These are phyloP conservation scores for Candida silvicultrix DNA, from an alignment of 805 yeast genomes.

Conservation along the genomic window DNA sequence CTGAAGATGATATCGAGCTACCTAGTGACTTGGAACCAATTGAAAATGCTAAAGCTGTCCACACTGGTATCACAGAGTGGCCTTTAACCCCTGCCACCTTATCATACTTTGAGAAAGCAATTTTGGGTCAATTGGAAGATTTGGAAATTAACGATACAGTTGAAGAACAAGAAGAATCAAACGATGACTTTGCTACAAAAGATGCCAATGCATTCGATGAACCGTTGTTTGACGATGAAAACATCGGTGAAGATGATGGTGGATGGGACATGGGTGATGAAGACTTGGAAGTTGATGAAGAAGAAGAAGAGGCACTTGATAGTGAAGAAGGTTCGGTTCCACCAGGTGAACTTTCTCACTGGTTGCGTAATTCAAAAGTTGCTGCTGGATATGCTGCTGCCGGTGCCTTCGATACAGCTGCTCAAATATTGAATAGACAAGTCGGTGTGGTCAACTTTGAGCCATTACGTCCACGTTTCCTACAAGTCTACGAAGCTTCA, in stretches of 20 bases:
- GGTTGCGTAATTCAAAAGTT: conserved; percentile 86
- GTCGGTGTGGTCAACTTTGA: conserved; percentile 81
- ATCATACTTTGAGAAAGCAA: conserved; percentile 81
- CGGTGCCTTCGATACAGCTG: conserved; percentile 94
- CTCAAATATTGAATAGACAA: conserved; percentile 86
- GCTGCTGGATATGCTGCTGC: conserved; percentile 94
- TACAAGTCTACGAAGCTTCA: conserved; percentile 77
- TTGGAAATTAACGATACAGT: conserved; percentile 43
- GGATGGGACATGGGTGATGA: conserved; percentile 85
- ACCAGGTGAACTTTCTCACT: conserved; percentile 53
- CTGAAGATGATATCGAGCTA: conserved; percentile 55
- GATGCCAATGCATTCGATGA: conserved; percentile 25
- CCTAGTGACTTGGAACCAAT: conserved; percentile 43
- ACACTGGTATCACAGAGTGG: conserved; percentile 46
- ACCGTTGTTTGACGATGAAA: conserved; percentile 37
- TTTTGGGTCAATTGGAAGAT: conserved; percentile 70
- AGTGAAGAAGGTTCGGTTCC: conserved; percentile 23
- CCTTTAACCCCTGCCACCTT: conserved; percentile 68
- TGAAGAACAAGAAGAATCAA: conserved; percentile 19
- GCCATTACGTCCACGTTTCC: conserved; percentile 77
- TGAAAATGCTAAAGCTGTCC: conserved; percentile 32
- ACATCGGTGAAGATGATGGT: conserved; percentile 51
- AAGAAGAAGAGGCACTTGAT: conserved; percentile 42
- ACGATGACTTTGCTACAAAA: conserved; percentile 14
- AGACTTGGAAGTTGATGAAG: conserved; percentile 63